Percentiles rank a stretch among this genome's conserved stretches.
These are phyloP conservation scores for Hymenoscyphus infarciens DNA, from an alignment of 2,329 filamentous ascomycete genomes.

Conservation along the genomic window DNA sequence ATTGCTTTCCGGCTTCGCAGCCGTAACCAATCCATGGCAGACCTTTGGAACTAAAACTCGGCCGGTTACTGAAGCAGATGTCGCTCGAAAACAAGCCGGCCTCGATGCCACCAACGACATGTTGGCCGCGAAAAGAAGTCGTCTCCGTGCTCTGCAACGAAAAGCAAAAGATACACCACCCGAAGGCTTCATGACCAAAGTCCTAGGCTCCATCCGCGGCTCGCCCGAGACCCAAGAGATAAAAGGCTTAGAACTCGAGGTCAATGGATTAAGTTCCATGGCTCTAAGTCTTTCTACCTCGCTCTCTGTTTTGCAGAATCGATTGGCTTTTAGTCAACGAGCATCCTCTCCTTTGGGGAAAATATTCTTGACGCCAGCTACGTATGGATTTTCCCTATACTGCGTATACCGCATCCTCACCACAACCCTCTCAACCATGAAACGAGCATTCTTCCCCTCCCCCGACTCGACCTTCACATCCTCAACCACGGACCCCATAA, in stretches of 20 bases:
- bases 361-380: conserved; percentile 55
- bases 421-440: conserved; percentile 64
- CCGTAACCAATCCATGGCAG: conserved; percentile 85
- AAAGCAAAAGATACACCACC: conserved; percentile 48
- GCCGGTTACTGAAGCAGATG: conserved; percentile 68
- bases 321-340: conserved; percentile 61
- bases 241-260: conserved; percentile 65
- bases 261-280: conserved; percentile 78
- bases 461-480: conserved; percentile 40
- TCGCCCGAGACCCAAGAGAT: conserved; percentile 57
- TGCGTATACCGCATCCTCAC: conserved; percentile 80
- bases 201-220: conserved; percentile 68
- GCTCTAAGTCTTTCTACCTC: conserved; percentile 65
- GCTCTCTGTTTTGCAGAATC: conserved; percentile 58
- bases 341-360: conserved; percentile 65
- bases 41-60: conserved; percentile 65
- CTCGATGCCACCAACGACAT: conserved; percentile 77
- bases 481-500: conserved; percentile 79
- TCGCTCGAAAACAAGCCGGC: conserved; percentile 73
- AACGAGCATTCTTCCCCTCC: conserved; percentile 45
- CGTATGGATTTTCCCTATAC: conserved; percentile 73
- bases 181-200: conserved; percentile 65
- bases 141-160: conserved; percentile 65
- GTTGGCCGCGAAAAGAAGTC: conserved; percentile 70
- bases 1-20: conserved; percentile 81